Percentiles rank a stretch among this genome's conserved stretches.
Conservation (phyloP, 129 eudicot genomes). For the Rutidosis leptorrhynchoides region DNA sequence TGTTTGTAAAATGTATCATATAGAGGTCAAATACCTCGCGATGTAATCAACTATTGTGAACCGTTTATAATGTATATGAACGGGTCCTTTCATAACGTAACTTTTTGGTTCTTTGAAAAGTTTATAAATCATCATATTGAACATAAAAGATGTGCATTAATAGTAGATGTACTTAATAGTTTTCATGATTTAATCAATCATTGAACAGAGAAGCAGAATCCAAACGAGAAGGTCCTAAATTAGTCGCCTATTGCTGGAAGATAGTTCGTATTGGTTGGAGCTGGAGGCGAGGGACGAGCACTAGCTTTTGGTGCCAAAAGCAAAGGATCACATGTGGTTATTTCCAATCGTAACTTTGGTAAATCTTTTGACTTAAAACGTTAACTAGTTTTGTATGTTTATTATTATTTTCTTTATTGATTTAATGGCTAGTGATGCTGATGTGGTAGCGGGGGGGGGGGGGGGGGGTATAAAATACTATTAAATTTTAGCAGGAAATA, state of each 20-base stretch:
- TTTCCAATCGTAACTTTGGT: conserved; percentile 80
- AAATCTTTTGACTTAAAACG: conserved; percentile 5
- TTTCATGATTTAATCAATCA: conserved; percentile 1
- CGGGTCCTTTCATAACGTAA: no score
- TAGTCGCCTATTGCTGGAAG: conserved; percentile 70
- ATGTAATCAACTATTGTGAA: no score
- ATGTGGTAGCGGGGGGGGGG: no score
- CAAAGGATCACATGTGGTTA: conserved; percentile 75
- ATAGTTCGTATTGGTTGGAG: conserved; percentile 81
- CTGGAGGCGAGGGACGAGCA: conserved; percentile 92
- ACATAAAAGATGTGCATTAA: not conserved
- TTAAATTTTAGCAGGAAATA: no score
- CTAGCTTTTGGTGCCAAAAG: conserved; percentile 81
- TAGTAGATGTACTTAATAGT: not conserved
- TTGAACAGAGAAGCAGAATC: conserved; percentile 38
- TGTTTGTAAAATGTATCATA: no score
- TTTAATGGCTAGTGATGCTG: no score
- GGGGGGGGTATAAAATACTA: no score
- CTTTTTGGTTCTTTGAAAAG: not conserved
- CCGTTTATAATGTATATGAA: no score
- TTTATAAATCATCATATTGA: not conserved
- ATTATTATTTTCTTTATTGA: conserved; percentile 20
- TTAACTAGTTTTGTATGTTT: conserved; percentile 2
- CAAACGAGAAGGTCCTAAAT: conserved; percentile 40
- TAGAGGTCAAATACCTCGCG: no score